phyloP scores from a whole-genome alignment of 805 yeast genomes.

The Torulaspora gathmanii region DNA sequence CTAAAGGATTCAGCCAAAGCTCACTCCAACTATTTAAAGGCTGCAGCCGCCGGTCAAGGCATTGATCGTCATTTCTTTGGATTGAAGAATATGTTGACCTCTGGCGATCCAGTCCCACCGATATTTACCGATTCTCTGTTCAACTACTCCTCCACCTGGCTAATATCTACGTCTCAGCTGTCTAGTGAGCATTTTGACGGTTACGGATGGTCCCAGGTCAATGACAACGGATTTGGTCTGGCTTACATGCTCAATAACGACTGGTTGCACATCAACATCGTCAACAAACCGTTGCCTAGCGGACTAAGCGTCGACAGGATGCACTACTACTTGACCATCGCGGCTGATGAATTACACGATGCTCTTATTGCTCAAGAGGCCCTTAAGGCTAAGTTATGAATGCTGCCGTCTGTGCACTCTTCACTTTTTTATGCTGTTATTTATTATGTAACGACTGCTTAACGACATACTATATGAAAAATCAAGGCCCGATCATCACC shows the following conservation, averaged over 20 bases:
- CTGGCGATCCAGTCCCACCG: constrained; percentile 51
- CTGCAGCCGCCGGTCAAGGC: constrained; percentile 82
- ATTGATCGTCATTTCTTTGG: constrained; percentile 94
- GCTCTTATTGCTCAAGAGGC: constrained; percentile 38
- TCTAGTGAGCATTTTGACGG: constrained; percentile 82
- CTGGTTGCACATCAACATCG: constrained; percentile 80
- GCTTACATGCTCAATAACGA: constrained; percentile 90
- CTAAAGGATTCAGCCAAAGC: constrained; percentile 68
- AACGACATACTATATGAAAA: constrained; percentile 1
- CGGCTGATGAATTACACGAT: constrained; percentile 77
- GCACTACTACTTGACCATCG: constrained; percentile 63
- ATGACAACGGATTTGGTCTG: constrained; percentile 87
- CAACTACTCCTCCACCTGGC: constrained; percentile 78
- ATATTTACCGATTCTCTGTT: constrained; percentile 73
- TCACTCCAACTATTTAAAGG: constrained; percentile 67
- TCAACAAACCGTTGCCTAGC: constrained; percentile 46
- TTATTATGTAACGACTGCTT: background rate
- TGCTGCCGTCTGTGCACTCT: background rate
- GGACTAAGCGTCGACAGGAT: constrained; percentile 38
- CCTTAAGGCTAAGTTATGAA: constrained; percentile 19
- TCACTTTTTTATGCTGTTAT: background rate
- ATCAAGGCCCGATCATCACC: background rate
- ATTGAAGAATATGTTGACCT: constrained; percentile 60
- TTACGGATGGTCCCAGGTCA: constrained; percentile 95
- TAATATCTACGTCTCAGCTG: constrained; percentile 81